Base-by-base conservation (phyloP, 2,329 filamentous ascomycete species). In the Cladosporium sp. region DNA sequence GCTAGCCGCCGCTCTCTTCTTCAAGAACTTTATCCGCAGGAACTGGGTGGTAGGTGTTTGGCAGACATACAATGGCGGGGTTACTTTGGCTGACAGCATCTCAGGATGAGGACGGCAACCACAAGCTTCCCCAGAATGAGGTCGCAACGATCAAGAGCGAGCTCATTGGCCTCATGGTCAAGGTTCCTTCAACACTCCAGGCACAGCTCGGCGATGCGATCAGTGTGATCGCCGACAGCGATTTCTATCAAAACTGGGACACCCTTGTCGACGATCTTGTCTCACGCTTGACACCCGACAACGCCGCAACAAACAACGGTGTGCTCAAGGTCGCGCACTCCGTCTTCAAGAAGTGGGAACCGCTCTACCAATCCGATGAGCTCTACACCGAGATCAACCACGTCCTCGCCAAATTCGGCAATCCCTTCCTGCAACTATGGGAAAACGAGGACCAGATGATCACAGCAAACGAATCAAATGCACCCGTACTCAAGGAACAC, bases 271-370 rank as follows among this genome's bases (percentile, higher is more conserved):
- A 91, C 82, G 93, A 99, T 78, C 88, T 99, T 66, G 93, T 97
- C 71, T 91, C 90, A 58, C 89, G 93, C 57, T 86, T 99, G 69
- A 94, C 92, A 3, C 84, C 89, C 14, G 88, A 90, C 71, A 91
- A 98, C 77, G 88, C 90, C 67, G 89, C 89, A 70, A 85, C 93
- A 77, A 99, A 98, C 79, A 92, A 93, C 73, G 96, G 95, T 70
- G 95, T 99, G 21, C 84, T 99, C 67, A 93, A 97, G 80, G 95
- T 99, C 53, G 96, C 96, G 72, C 95, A 99, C 80, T 98, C 95
- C 58, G 98, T 99, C 73, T 99, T 98, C 81, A 91, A 91, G 77
- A 86, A 95, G 78, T 99, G 95, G 95, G 87, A 95, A 70, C 96
- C 95, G 10, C 84, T 99, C 49, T 97, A 96, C 81, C 88, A 91